Evolutionary conservation across 2,329 filamentous ascomycete genomes (phyloP).

Genomic region (Phoma sp.): DNA sequence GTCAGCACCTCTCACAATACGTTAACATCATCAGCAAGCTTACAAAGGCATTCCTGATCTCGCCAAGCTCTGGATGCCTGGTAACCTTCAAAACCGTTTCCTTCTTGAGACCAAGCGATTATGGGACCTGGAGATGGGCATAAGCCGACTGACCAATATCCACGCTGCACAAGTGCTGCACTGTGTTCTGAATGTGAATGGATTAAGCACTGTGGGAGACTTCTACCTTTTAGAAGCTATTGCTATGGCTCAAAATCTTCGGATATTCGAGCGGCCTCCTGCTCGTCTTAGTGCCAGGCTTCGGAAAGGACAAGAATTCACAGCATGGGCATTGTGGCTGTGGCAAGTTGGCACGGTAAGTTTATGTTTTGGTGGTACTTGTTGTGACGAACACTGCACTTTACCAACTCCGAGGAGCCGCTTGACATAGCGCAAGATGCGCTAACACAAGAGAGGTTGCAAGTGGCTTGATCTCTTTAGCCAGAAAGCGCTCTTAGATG

Average conservation of each 20-base stretch:
- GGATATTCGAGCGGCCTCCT: slow-evolving; percentile 13
- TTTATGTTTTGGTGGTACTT: not conserved
- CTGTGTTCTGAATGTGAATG: not conserved
- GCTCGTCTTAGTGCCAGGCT: not conserved
- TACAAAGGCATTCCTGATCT: slow-evolving; percentile 10
- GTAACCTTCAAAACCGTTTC: slow-evolving; percentile 24
- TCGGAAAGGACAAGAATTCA: slow-evolving; percentile 12
- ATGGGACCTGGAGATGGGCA: slow-evolving; percentile 24
- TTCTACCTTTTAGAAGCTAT: slow-evolving; percentile 21
- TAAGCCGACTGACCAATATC: slow-evolving; percentile 21
- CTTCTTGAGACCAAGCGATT: slow-evolving; percentile 29
- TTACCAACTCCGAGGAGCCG: too few relatives aligned
- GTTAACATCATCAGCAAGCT: slow-evolving; percentile 14
- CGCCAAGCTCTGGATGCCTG: slow-evolving; percentile 21
- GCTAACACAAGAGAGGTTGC: too few relatives aligned
- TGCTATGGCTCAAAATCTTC: slow-evolving; percentile 20
- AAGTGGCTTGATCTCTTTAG: too few relatives aligned
- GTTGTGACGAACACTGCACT: too few relatives aligned
- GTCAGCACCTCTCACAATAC: not conserved
- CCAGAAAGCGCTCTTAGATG: too few relatives aligned
- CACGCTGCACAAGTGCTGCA: slow-evolving; percentile 22
- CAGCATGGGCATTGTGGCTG: slow-evolving; percentile 18
- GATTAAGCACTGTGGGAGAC: slow-evolving; percentile 16
- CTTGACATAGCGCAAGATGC: too few relatives aligned
- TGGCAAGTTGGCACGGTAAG: slow-evolving; percentile 9